phyloP scores from a whole-genome alignment of 2,329 filamentous ascomycete genomes.

The Colletotrichum cereale region DNA sequence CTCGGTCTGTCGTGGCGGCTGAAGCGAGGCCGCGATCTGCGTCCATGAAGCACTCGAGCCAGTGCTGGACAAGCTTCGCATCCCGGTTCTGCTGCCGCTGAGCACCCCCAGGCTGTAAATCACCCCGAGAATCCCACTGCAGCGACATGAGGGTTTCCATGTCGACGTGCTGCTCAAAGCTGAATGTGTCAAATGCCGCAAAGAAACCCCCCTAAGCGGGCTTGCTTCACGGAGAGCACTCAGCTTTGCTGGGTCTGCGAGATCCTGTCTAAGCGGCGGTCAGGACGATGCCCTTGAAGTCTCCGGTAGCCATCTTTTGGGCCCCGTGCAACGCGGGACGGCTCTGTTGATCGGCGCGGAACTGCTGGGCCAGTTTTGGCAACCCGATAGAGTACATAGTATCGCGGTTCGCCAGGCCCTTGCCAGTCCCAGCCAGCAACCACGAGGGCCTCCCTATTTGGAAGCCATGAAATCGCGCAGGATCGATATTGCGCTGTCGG shows the following conservation, averaged over 20 bases:
- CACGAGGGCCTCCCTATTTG: not conserved
- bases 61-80: not conserved
- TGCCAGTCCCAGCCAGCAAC: not conserved
- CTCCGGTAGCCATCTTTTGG: not conserved
- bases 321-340: not conserved
- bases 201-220: conserved; percentile 8
- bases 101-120: conserved; percentile 1
- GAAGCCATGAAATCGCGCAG: not conserved
- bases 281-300: not conserved
- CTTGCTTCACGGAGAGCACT: not conserved
- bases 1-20: not conserved
- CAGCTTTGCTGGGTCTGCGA: not conserved
- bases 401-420: not conserved
- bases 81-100: not conserved
- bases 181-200: not conserved
- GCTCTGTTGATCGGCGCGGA: not conserved
- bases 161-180: conserved; percentile 16
- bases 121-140: conserved; percentile 14
- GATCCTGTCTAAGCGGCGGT: not conserved
- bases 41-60: not conserved
- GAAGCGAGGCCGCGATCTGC: not conserved
- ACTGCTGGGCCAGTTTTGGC: not conserved
- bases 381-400: not conserved
- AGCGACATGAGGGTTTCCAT: not conserved
- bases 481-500: not conserved